Evolutionary conservation across 2,329 filamentous ascomycete species (phyloP).

Genomic region (Stemphylium beticola): DNA sequence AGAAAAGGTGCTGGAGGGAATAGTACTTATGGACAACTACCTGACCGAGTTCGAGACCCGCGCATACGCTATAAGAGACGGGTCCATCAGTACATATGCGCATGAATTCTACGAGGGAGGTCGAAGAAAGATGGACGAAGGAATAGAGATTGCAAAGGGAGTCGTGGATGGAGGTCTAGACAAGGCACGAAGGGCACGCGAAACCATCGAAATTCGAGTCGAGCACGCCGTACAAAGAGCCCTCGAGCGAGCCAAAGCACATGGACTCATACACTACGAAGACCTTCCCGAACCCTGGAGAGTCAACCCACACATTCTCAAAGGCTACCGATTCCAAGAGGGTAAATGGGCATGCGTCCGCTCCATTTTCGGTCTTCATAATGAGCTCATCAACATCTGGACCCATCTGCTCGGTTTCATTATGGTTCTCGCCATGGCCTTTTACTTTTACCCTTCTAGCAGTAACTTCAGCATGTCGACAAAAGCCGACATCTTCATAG

Average conservation of each 20-base stretch:
- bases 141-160: constrained; percentile 74
- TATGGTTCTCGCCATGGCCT: constrained; percentile 84
- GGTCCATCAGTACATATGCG: constrained; percentile 75
- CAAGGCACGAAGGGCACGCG: constrained; percentile 80
- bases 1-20: constrained; percentile 87
- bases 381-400: constrained; percentile 98
- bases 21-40: constrained; percentile 85
- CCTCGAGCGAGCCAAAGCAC: constrained; percentile 74
- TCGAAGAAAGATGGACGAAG: constrained; percentile 79
- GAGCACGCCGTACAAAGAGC: constrained; percentile 86
- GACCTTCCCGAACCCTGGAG: constrained; percentile 92
- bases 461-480: constrained; percentile 85
- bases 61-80: constrained; percentile 79
- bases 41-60: constrained; percentile 83
- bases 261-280: constrained; percentile 85
- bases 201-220: constrained; percentile 64
- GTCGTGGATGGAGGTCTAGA: constrained; percentile 83
- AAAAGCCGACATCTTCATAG: constrained; percentile 87
- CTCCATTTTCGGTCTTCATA: constrained; percentile 83
- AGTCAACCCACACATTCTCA: constrained; percentile 90
- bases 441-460: constrained; percentile 93
- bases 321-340: constrained; percentile 92
- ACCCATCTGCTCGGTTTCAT: constrained; percentile 90
- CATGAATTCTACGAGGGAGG: constrained; percentile 78
- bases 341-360: constrained; percentile 87